phyloP scores from a whole-genome alignment of 192 early-diverging fungal genomes.

The Backusella macrospora region DNA sequence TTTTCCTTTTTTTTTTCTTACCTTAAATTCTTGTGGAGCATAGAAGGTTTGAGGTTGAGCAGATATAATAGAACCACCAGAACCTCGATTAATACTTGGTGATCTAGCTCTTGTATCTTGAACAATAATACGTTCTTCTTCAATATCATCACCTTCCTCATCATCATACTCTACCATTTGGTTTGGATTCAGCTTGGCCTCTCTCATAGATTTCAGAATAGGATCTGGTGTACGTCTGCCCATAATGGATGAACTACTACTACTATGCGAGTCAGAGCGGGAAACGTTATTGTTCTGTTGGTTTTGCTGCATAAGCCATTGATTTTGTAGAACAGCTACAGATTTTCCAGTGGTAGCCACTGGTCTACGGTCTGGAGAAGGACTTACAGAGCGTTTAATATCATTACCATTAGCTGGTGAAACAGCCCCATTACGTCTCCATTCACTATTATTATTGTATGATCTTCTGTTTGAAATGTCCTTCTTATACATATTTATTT shows the following conservation, averaged over 20 bases:
- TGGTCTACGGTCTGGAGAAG: neutral
- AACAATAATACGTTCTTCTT: neutral
- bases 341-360: constrained; percentile 21
- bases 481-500: constrained; percentile 3
- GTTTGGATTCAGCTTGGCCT: neutral
- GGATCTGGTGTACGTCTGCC: neutral
- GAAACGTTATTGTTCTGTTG: neutral
- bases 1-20: neutral
- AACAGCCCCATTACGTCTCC: neutral
- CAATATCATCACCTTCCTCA: constrained; percentile 1
- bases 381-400: constrained; percentile 1
- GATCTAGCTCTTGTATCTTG: constrained; percentile 21
- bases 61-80: constrained; percentile 14
- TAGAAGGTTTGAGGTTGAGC: neutral
- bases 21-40: constrained; percentile 33
- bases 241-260: neutral
- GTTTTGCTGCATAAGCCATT: constrained; percentile 21
- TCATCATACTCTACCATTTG: neutral
- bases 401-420: neutral
- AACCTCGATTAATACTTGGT: constrained; percentile 9
- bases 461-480: neutral
- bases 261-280: neutral
- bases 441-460: neutral
- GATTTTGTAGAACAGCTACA: constrained; percentile 34
- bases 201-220: constrained; percentile 4